Conservation (phyloP, 2,329 filamentous ascomycete genomes). For the Ophiosphaerella korrae region DNA sequence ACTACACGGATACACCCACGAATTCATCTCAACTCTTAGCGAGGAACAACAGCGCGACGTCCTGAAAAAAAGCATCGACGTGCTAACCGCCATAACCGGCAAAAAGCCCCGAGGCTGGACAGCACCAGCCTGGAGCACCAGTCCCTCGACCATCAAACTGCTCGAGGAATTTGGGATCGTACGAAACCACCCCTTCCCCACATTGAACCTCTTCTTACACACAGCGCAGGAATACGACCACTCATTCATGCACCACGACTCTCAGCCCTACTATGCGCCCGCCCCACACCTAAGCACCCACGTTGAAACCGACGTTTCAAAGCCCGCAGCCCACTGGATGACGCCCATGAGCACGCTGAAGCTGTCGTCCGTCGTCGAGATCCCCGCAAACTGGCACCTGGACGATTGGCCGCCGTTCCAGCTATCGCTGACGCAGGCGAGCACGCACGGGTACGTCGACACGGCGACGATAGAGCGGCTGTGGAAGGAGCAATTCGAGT, state of each 20-base stretch:
- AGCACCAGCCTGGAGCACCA: conserved; percentile 51
- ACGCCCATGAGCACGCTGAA: conserved; percentile 41
- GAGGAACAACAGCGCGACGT: conserved; percentile 53
- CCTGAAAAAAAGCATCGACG: conserved; percentile 46
- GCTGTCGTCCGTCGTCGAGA: conserved; percentile 48
- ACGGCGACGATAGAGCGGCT: conserved; percentile 49
- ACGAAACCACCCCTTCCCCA: not conserved
- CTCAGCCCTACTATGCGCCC: conserved; percentile 48
- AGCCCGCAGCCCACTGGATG: conserved; percentile 47
- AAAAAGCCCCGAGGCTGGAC: conserved; percentile 52
- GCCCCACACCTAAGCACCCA: conserved; percentile 51
- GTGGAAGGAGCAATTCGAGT: conserved; percentile 56
- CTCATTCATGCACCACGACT: conserved; percentile 57
- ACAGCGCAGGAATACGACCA: conserved; percentile 56
- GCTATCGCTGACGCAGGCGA: conserved; percentile 55
- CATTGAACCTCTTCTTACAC: not conserved
- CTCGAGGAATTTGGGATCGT: conserved; percentile 51
- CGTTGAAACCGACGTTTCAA: conserved; percentile 37
- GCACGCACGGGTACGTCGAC: conserved; percentile 57
- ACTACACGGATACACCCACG: conserved; percentile 50
- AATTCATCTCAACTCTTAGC: conserved; percentile 39
- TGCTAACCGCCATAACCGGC: conserved; percentile 47
- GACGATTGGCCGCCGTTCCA: conserved; percentile 56
- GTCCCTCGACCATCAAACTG: conserved; percentile 45
- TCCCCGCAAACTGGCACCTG: conserved; percentile 57